Percentiles rank a stretch among this genome's conserved stretches.
These are phyloP conservation scores for Colletotrichum cordylinicola DNA, from an alignment of 2,329 filamentous ascomycete genomes.

Conservation along the genomic window DNA sequence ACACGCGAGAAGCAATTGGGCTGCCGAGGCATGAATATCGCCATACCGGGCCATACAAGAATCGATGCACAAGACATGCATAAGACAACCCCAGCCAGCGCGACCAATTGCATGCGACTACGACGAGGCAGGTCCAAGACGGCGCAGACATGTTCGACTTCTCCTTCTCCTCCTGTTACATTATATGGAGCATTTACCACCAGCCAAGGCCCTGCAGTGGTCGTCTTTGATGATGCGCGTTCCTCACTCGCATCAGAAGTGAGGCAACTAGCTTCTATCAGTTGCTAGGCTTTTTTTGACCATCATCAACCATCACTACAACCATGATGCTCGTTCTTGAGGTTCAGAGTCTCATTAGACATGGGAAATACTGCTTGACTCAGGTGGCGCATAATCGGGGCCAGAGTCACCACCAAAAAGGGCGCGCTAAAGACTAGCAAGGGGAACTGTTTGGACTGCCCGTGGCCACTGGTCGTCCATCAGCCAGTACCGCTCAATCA, in stretches of 20 bases:
- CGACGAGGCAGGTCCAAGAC: not conserved
- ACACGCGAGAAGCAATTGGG: not conserved
- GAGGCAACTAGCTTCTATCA: not conserved
- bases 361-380: conserved; percentile 9
- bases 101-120: not conserved
- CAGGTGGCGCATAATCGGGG: not conserved
- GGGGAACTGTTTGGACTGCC: not conserved
- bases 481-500: not conserved
- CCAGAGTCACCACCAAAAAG: not conserved
- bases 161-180: not conserved
- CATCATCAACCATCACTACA: not conserved
- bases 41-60: not conserved
- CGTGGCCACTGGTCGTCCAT: not conserved
- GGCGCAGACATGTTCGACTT: not conserved
- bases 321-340: not conserved
- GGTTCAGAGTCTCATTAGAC: not conserved
- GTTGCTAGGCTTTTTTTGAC: not conserved
- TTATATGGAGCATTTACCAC: not conserved
- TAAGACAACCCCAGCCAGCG: not conserved
- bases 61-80: not conserved
- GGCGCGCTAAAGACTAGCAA: not conserved
- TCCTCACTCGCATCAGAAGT: not conserved
- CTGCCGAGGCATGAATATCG: not conserved
- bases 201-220: not conserved
- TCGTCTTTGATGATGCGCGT: not conserved